phyloP scores from a whole-genome alignment of 768 basidiomycete genomes.

The Naganishia vaughanmartiniae region DNA sequence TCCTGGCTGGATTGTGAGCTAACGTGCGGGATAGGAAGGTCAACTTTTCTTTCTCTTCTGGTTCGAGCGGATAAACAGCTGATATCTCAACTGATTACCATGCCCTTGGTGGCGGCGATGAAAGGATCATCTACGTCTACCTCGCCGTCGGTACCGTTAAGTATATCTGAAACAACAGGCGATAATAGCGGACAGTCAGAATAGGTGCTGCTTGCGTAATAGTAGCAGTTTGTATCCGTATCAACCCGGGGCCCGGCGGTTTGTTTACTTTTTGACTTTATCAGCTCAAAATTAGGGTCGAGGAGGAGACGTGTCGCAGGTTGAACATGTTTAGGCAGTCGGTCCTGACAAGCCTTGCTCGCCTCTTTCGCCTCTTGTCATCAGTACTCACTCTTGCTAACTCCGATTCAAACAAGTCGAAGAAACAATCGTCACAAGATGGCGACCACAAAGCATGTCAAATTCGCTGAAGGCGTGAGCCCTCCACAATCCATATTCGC shows the following conservation, averaged over 20 bases:
- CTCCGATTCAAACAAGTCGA: neutral
- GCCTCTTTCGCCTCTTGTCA: too few relatives aligned
- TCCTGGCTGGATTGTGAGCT: neutral
- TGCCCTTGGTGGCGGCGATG: neutral
- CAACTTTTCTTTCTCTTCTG: neutral
- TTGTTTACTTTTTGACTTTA: conserved; percentile 18
- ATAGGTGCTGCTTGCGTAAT: conserved; percentile 15
- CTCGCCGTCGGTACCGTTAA: neutral
- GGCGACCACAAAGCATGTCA: conserved; percentile 20
- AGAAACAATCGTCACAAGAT: neutral
- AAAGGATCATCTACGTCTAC: neutral
- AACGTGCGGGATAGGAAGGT: neutral
- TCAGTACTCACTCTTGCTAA: neutral
- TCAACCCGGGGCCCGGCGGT: neutral
- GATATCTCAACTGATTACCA: neutral
- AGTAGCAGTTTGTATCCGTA: neutral
- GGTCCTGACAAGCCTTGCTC: neutral
- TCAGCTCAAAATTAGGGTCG: too few relatives aligned
- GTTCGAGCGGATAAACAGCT: neutral
- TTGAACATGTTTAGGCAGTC: too few relatives aligned
- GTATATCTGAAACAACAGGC: conserved; percentile 18
- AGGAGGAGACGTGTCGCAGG: too few relatives aligned
- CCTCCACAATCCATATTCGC: neutral
- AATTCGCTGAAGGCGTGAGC: conserved; percentile 1
- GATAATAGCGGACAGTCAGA: neutral